Evolutionary conservation across 169 alveolate species (phyloP).

Genomic region (Plasmodium billcollinsi): DNA sequence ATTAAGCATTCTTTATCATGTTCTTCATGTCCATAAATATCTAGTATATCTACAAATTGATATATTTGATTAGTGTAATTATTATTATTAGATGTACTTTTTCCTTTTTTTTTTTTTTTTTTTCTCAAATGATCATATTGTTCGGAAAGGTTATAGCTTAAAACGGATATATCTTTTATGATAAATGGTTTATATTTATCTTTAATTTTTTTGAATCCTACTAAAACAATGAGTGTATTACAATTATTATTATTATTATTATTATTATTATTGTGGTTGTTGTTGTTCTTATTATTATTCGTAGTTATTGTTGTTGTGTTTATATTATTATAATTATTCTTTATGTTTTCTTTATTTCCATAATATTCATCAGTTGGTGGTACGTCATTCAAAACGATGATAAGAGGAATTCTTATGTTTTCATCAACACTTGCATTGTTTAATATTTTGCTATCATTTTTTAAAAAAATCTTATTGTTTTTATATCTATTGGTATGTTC

Average conservation of each 20-base stretch:
- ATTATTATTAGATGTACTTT: slow-evolving; percentile 1
- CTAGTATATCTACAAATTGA: slow-evolving; percentile 45
- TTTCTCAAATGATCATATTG: not conserved
- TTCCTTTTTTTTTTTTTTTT: slow-evolving; percentile 1
- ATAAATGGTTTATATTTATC: slow-evolving; percentile 51
- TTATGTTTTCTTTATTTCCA: not conserved
- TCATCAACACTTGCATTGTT: not conserved
- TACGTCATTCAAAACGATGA: slow-evolving; percentile 16
- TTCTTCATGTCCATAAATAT: slow-evolving; percentile 71
- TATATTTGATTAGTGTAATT: slow-evolving; percentile 4
- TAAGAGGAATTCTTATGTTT: slow-evolving; percentile 30
- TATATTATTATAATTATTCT: not conserved
- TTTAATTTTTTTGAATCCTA: slow-evolving; percentile 44
- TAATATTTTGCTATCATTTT: not conserved
- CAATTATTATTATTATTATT: not conserved
- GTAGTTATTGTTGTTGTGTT: not conserved
- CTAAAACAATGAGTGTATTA: slow-evolving; percentile 40
- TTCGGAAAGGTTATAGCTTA: not conserved
- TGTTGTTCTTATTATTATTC: not conserved
- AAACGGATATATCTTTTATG: slow-evolving; percentile 43
- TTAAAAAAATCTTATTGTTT: not conserved
- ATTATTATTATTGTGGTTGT: not conserved
- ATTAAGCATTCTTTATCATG: slow-evolving; percentile 84
- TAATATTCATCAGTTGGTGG: not conserved
- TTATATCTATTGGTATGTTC: slow-evolving; percentile 3